Evolutionary conservation across 2,329 filamentous ascomycete genomes (phyloP).

Genomic region (Alternaria brassicicola): DNA sequence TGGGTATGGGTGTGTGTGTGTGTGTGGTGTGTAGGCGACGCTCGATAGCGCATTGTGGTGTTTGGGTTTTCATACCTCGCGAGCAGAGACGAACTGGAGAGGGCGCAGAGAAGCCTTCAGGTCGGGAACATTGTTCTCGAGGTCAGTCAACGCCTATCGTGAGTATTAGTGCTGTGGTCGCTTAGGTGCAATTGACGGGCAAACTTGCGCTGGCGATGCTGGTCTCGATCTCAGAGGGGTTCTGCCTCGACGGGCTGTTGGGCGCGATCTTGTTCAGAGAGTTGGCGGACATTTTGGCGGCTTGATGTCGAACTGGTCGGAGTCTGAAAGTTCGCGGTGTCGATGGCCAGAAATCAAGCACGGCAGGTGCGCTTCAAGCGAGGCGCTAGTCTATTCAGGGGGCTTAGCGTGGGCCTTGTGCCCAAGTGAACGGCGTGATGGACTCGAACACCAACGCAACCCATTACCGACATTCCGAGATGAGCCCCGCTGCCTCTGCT

Average conservation of each 20-base stretch:
- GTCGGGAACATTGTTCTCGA: conserved; percentile 99
- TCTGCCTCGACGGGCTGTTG: conserved; percentile 95
- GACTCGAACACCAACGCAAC: background rate
- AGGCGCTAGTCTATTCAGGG: conserved; percentile 4
- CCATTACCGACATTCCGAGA: background rate
- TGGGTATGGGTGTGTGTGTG: conserved; percentile 24
- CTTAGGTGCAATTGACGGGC: conserved; percentile 6
- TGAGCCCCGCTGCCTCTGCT: background rate
- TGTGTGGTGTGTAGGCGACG: conserved; percentile 32
- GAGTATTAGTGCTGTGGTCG: conserved; percentile 24
- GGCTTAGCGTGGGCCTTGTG: background rate
- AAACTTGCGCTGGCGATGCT: conserved; percentile 85
- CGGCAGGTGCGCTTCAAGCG: conserved; percentile 11
- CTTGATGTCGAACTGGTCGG: conserved; percentile 37
- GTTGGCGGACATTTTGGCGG: conserved; percentile 63
- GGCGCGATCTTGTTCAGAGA: conserved; percentile 96
- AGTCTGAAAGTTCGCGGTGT: conserved; percentile 27
- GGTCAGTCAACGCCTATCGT: conserved; percentile 78
- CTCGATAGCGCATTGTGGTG: conserved; percentile 35
- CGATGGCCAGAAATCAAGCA: background rate
- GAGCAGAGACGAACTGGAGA: conserved; percentile 98
- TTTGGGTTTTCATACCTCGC: conserved; percentile 81
- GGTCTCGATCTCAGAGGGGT: conserved; percentile 96
- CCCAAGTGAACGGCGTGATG: background rate
- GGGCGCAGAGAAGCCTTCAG: conserved; percentile 95